phyloP scores from a whole-genome alignment of 768 basidiomycete species.

The Obba rivulosa region DNA sequence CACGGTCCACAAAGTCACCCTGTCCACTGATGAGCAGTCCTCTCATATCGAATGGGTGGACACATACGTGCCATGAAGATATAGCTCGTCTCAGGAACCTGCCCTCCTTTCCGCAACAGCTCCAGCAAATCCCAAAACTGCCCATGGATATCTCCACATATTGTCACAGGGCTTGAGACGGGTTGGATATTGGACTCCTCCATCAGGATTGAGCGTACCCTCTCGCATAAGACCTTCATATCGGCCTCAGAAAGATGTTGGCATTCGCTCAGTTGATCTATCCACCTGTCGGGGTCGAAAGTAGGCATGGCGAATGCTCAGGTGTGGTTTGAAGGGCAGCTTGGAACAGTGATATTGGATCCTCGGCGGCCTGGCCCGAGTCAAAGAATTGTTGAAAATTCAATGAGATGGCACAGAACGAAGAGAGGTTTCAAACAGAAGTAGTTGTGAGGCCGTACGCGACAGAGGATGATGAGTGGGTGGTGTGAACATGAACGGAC shows the following conservation, averaged over 20 bases:
- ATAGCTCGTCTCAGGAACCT: conserved; percentile 84
- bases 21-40: conserved; percentile 26
- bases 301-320: conserved; percentile 17
- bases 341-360: too few relatives aligned
- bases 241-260: conserved; percentile 85
- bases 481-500: too few relatives aligned
- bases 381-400: too few relatives aligned
- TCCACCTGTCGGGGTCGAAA: conserved; percentile 72
- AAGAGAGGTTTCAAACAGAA: too few relatives aligned
- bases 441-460: too few relatives aligned
- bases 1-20: conserved; percentile 98
- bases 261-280: conserved; percentile 81
- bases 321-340: too few relatives aligned
- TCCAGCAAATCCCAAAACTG: conserved; percentile 98
- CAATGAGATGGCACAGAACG: too few relatives aligned
- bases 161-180: conserved; percentile 90
- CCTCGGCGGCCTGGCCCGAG: too few relatives aligned
- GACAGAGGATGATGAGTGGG: too few relatives aligned
- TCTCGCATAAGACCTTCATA: conserved; percentile 90
- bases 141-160: conserved; percentile 95
- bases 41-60: conserved; percentile 7
- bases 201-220: conserved; percentile 82
- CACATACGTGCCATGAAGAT: conserved; percentile 88
- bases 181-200: conserved; percentile 99
- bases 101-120: conserved; percentile 79